These are phyloP conservation scores for Zygoascus tannicola DNA, from an alignment of 805 yeast species.

Conservation along the genomic window DNA sequence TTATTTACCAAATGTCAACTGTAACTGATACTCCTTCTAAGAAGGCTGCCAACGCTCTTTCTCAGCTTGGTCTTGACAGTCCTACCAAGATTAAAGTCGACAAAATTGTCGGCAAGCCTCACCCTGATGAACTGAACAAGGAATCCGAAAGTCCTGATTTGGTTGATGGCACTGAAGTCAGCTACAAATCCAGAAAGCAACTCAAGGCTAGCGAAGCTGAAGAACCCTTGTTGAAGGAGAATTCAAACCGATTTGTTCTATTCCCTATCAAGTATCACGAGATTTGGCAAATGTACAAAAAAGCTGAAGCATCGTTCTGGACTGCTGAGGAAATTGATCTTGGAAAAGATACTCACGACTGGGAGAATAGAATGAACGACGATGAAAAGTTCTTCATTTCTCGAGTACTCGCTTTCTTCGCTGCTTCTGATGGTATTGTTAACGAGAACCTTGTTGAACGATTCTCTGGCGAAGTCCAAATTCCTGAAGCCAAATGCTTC, in stretches of 20 bases:
- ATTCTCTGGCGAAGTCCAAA: constrained; percentile 93
- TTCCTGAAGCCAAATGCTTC: constrained; percentile 97
- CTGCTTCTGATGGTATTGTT: constrained; percentile 97
- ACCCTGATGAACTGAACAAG: constrained; percentile 6
- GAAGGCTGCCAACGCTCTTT: constrained; percentile 48
- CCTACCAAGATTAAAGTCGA: constrained; percentile 32
- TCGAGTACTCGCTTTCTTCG: constrained; percentile 92
- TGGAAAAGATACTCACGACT: constrained; percentile 82
- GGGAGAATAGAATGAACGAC: constrained; percentile 82
- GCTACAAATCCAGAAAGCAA: constrained; percentile 26
- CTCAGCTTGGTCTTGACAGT: constrained; percentile 39
- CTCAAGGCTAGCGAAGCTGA: constrained; percentile 70
- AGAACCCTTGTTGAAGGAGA: constrained; percentile 82
- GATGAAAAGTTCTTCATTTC: constrained; percentile 91
- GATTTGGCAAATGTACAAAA: constrained; percentile 97
- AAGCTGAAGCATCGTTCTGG: constrained; percentile 99
- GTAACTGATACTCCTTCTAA: constrained; percentile 52
- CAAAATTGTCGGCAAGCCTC: constrained; percentile 5
- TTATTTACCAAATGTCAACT: constrained; percentile 10
- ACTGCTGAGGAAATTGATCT: constrained; percentile 98
- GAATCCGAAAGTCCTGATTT: constrained; percentile 9
- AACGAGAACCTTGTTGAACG: constrained; percentile 96
- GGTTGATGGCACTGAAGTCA: constrained; percentile 9
- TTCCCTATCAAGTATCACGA: constrained; percentile 97
- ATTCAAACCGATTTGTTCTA: constrained; percentile 79